Evolutionary conservation across 768 basidiomycete species (phyloP), one percentile per base, ranked within the genome.

Genomic region (Mycena vulgaris): DNA sequence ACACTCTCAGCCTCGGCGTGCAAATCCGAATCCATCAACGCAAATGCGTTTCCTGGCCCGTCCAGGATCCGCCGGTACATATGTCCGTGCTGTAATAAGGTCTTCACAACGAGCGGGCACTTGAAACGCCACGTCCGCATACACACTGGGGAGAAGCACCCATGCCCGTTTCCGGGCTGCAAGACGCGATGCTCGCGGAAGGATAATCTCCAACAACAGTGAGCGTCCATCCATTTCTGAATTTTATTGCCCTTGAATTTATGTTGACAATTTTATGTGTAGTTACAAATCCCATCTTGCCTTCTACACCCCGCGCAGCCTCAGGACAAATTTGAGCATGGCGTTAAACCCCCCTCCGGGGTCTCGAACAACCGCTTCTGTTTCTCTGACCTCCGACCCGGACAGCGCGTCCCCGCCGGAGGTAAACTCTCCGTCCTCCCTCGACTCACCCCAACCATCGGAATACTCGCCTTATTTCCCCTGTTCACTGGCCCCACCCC

Each of bases 81-180:
- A 61, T 92, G 90, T 71, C 58, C 73, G 9, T 85, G 83, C 10
- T 92, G 90, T 80, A 78, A 83, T 3, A 83, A 88, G 58, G 83
- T 83, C 6, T 92, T 92, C 79, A 89, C 89, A 48, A 90, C 91
- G 51, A 87, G 85, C 61, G 91, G 91, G 23, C 91, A 92, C 78
- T 83, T 92, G 48, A 88, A 89, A 4, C 83, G 90, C 59, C 90
- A 92, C 74, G 80, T 87, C 39, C 82, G 89, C 61, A 89, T 91
- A 11, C 90, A 92, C 81, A 92, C 89, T 16, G 90, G 90, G 55
- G 91, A 91, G 70, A 87, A 89, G 70, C 90, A 92, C 80, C 88
- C 83, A 62, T 92, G 90, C 70, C 91, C 91, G 53, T 92, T 89
- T 78, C 91, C 90, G 28, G 91, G 90, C 55, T 92, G 90, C 78